Conservation (phyloP, 495 filamentous ascomycete species). For the Penicillium mononematosum region DNA sequence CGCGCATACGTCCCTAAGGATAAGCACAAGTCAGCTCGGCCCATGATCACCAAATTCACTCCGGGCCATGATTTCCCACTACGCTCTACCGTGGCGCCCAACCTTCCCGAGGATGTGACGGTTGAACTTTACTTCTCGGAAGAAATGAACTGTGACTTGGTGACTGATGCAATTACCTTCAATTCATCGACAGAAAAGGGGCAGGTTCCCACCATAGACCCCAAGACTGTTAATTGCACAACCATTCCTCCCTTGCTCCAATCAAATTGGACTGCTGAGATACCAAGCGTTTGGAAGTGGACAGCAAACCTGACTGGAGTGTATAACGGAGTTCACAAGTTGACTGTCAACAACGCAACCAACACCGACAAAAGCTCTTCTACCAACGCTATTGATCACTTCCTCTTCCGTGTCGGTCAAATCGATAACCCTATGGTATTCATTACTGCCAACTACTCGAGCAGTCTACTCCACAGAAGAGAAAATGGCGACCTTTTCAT, state of each 20-base stretch:
- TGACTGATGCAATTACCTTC: conserved; percentile 49
- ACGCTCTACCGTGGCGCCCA: conserved; percentile 46
- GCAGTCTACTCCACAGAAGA: conserved; percentile 44
- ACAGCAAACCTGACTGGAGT: conserved; percentile 54
- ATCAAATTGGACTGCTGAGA: conserved; percentile 43
- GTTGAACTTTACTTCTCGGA: conserved; percentile 60
- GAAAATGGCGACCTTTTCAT: conserved; percentile 48
- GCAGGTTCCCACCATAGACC: conserved; percentile 28
- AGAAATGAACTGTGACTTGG: conserved; percentile 59
- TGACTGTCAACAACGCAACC: conserved; percentile 58
- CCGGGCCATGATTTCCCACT: conserved; percentile 64
- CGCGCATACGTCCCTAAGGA: conserved; percentile 59
- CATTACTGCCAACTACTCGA: conserved; percentile 57
- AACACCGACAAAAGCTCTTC: conserved; percentile 27
- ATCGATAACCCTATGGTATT: conserved; percentile 61
- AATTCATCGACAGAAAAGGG: conserved; percentile 53
- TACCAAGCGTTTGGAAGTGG: conserved; percentile 55
- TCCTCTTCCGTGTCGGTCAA: conserved; percentile 58
- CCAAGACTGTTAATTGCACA: conserved; percentile 42
- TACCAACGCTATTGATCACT: conserved; percentile 53
- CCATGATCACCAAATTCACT: conserved; percentile 62
- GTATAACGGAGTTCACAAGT: conserved; percentile 60
- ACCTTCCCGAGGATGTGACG: conserved; percentile 44
- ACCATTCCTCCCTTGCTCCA: conserved; percentile 24
- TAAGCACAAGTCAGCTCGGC: conserved; percentile 47